Evolutionary conservation across 176 grass and related monocot species (phyloP).

Genomic region (Avena insularis): DNA sequence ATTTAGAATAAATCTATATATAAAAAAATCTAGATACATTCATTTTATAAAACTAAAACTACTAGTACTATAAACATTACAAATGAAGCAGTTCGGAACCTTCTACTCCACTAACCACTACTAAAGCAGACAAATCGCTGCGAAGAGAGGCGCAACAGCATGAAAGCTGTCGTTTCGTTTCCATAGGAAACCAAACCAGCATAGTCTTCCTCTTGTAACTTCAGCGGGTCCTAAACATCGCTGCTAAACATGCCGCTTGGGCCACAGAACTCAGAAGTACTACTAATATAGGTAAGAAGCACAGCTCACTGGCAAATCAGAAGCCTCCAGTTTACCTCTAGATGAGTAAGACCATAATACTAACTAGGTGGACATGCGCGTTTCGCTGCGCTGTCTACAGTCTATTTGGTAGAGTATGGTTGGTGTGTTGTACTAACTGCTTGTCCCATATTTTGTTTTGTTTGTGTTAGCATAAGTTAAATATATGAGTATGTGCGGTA

Average conservation of each 20-base stretch:
- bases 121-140: neutral
- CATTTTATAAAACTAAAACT: too few relatives aligned
- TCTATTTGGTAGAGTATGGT: too few relatives aligned
- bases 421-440: too few relatives aligned
- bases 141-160: neutral
- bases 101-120: neutral
- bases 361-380: too few relatives aligned
- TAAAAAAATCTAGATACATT: too few relatives aligned
- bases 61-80: neutral
- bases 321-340: slow-evolving; percentile 11
- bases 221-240: neutral
- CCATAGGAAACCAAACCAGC: slow-evolving; percentile 15
- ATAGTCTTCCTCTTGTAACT: neutral
- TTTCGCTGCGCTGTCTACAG: too few relatives aligned
- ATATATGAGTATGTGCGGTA: too few relatives aligned
- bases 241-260: neutral
- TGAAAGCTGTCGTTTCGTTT: neutral
- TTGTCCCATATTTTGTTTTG: too few relatives aligned
- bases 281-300: neutral
- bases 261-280: neutral
- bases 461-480: too few relatives aligned
- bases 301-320: neutral
- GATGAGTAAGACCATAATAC: neutral
- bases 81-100: neutral
- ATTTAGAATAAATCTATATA: too few relatives aligned